These are phyloP conservation scores for Chlorociboria aeruginascens DNA, from an alignment of 495 filamentous ascomycete species.

Conservation along the genomic window DNA sequence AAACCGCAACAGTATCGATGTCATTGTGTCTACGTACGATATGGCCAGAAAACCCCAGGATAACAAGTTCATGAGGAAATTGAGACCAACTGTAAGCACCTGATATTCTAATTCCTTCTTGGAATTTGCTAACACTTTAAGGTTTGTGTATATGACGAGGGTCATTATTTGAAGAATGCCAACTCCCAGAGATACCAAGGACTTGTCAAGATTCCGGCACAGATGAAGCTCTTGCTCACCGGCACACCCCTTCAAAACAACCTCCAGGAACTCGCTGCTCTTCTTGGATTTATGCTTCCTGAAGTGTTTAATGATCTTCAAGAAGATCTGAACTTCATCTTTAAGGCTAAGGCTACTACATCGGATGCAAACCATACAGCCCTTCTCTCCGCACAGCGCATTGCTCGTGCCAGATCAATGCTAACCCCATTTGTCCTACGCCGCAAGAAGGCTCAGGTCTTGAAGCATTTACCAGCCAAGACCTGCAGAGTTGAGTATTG, in stretches of 20 bases:
- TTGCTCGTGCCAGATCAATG: conserved; percentile 77
- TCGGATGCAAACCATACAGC: conserved; percentile 61
- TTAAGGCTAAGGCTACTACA: conserved; percentile 80
- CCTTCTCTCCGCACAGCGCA: conserved; percentile 72
- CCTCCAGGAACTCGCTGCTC: conserved; percentile 74
- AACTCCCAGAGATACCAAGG: conserved; percentile 68
- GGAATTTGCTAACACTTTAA: conserved; percentile 11
- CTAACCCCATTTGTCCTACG: conserved; percentile 91
- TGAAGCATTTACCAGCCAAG: conserved; percentile 78
- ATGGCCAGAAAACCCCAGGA: conserved; percentile 52
- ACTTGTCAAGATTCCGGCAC: conserved; percentile 62
- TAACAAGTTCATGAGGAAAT: conserved; percentile 54
- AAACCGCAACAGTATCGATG: conserved; percentile 55
- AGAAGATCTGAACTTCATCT: conserved; percentile 68
- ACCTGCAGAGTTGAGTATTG: conserved; percentile 66
- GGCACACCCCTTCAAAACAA: conserved; percentile 96
- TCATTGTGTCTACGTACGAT: conserved; percentile 85
- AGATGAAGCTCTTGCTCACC: conserved; percentile 76
- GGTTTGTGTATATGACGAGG: conserved; percentile 83
- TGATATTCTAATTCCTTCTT: not conserved
- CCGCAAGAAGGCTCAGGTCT: conserved; percentile 88
- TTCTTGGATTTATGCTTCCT: conserved; percentile 87
- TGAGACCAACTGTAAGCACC: conserved; percentile 36
- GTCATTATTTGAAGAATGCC: conserved; percentile 81
- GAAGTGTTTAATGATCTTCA: conserved; percentile 60